phyloP scores from a whole-genome alignment of 495 filamentous ascomycete genomes.

The Penicillium tannophilum region DNA sequence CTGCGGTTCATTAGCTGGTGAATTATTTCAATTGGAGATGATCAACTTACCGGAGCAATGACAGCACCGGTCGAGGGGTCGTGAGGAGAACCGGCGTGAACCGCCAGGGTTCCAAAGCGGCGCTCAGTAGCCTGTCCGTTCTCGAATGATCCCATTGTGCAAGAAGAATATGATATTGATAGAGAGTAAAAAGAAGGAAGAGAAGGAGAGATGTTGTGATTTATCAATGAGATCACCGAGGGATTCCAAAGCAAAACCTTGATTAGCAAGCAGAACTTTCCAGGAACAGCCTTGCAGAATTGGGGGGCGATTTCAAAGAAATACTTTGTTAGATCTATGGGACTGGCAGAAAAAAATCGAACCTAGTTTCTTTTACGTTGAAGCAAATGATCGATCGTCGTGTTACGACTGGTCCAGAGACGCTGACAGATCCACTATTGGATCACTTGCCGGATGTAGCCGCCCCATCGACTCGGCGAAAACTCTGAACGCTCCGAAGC shows the following conservation, averaged over 20 bases:
- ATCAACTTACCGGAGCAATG: conserved; percentile 70
- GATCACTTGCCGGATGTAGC: conserved; percentile 15
- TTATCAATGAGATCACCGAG: conserved; percentile 27
- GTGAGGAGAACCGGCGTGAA: conserved; percentile 88
- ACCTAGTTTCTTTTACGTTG: conserved; percentile 26
- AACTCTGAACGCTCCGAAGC: conserved; percentile 19
- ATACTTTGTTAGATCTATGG: conserved; percentile 13
- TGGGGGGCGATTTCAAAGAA: conserved; percentile 1
- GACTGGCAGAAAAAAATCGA: conserved; percentile 15
- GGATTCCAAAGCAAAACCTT: conserved; percentile 5
- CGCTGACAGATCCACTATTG: conserved; percentile 20
- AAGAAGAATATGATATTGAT: conserved; percentile 13
- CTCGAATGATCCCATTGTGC: conserved; percentile 33
- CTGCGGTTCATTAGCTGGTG: conserved; percentile 36
- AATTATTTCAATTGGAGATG: not conserved
- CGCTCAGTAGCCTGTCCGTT: conserved; percentile 43
- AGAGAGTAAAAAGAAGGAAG: conserved; percentile 4
- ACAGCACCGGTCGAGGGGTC: conserved; percentile 92
- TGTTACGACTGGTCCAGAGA: conserved; percentile 20
- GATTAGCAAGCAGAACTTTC: conserved; percentile 25
- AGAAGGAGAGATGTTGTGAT: conserved; percentile 4
- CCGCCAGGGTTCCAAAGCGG: conserved; percentile 87
- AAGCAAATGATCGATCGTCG: conserved; percentile 20
- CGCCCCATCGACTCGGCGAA: conserved; percentile 23
- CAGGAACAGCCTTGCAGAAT: conserved; percentile 9